Percentiles rank a stretch among this genome's conserved stretches.
These are phyloP conservation scores for Cenchrus americanus DNA, from an alignment of 176 grass and related monocot genomes.

Conservation along the genomic window DNA sequence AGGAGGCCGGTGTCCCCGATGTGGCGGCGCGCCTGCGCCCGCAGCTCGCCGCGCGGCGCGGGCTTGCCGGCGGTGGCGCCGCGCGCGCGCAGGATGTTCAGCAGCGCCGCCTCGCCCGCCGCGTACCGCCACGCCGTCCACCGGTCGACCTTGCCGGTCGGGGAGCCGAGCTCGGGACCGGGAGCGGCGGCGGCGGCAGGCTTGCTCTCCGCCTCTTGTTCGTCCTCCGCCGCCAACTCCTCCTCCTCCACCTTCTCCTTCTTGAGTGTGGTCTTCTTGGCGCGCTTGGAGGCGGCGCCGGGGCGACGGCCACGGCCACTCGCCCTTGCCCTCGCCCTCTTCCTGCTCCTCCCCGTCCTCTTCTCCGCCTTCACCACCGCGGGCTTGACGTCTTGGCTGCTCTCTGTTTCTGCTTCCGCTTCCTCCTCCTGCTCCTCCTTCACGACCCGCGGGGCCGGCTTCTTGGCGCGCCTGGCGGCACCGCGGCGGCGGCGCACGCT, in stretches of 20 bases:
- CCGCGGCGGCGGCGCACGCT: not conserved
- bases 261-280: not conserved
- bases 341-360: not conserved
- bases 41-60: slow-evolving; percentile 45
- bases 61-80: slow-evolving; percentile 37
- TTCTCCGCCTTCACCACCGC: not conserved
- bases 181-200: not conserved
- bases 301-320: not conserved
- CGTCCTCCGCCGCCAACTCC: not conserved
- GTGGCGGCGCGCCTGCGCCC: too few species aligned
- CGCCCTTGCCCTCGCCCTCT: not conserved
- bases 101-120: slow-evolving; percentile 51
- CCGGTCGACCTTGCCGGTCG: slow-evolving; percentile 48
- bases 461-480: slow-evolving; percentile 28
- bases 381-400: not conserved
- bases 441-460: not conserved
- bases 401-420: not conserved
- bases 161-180: not conserved
- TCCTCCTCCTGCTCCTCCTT: not conserved
- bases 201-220: slow-evolving; percentile 14
- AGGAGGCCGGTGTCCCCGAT: too few species aligned
- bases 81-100: slow-evolving; percentile 44
- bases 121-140: slow-evolving; percentile 58
- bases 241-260: not conserved
- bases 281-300: slow-evolving; percentile 12